phyloP scores from a whole-genome alignment of 768 basidiomycete species.

The Suillus clintonianus region DNA sequence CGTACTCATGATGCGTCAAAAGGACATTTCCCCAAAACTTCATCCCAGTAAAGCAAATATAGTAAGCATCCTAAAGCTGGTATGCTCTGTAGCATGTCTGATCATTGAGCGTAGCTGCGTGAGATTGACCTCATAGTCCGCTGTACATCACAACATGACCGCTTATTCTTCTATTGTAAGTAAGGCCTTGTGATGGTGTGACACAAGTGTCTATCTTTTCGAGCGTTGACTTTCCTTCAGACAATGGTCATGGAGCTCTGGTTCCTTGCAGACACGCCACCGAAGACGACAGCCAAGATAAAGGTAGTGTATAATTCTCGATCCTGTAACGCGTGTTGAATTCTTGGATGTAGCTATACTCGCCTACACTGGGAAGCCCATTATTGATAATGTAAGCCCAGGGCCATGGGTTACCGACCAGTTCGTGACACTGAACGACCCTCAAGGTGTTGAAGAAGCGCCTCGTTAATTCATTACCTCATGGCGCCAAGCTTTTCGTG shows the following conservation, averaged over 20 bases:
- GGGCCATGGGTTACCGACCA: conserved; percentile 20
- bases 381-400: conserved; percentile 24
- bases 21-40: not conserved
- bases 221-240: conserved; percentile 20
- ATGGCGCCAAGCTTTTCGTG: conserved; percentile 27
- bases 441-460: conserved; percentile 22
- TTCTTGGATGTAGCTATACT: conserved; percentile 10
- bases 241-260: conserved; percentile 55
- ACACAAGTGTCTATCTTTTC: not conserved
- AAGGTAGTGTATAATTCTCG: conserved; percentile 37
- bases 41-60: not conserved
- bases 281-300: conserved; percentile 54
- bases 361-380: conserved; percentile 11
- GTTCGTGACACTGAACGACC: not conserved
- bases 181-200: not conserved
- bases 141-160: not conserved
- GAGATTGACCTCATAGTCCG: conserved; percentile 2
- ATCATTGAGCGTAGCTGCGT: not conserved
- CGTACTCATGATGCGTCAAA: conserved; percentile 4
- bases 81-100: not conserved
- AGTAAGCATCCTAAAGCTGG: not conserved
- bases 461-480: conserved; percentile 25
- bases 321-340: not conserved
- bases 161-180: conserved; percentile 10
- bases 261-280: conserved; percentile 40